Evolutionary conservation across 140 eudicot species (phyloP).

Genomic region (Cichorium intybus): DNA sequence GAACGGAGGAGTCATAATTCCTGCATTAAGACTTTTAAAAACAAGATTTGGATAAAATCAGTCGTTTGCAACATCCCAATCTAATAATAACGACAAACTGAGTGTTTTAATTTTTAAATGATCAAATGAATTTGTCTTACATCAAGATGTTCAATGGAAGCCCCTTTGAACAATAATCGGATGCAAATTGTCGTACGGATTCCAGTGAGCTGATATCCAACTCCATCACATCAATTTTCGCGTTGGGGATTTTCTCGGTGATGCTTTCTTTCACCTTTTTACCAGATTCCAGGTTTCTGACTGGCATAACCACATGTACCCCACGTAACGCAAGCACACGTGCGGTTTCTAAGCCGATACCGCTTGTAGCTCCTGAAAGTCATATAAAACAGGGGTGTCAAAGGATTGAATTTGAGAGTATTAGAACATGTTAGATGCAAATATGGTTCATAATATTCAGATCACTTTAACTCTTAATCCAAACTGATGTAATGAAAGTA

Average conservation of each 20-base stretch:
- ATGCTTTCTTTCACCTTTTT: slow-evolving; percentile 54
- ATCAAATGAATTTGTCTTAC: slow-evolving; percentile 40
- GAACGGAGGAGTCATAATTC: slow-evolving; percentile 73
- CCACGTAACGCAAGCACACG: slow-evolving; percentile 73
- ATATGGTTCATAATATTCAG: not conserved
- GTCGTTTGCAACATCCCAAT: not conserved
- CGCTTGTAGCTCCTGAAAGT: slow-evolving; percentile 78
- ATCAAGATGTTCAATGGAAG: slow-evolving; percentile 76
- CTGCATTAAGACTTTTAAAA: slow-evolving; percentile 73
- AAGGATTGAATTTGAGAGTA: not conserved
- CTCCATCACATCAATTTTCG: slow-evolving; percentile 79
- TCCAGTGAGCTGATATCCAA: slow-evolving; percentile 71
- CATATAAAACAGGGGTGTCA: not conserved
- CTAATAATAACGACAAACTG: too few relatives aligned
- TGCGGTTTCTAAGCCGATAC: slow-evolving; percentile 67
- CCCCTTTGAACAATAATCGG: slow-evolving; percentile 48
- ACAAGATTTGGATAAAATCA: not conserved
- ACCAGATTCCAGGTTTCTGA: slow-evolving; percentile 68
- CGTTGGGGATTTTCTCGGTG: slow-evolving; percentile 46
- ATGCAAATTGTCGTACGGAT: slow-evolving; percentile 66
- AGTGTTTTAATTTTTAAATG: not conserved
- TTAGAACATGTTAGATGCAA: not conserved
- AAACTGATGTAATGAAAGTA: too few relatives aligned
- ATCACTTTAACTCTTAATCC: not conserved
- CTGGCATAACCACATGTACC: slow-evolving; percentile 77